These are phyloP conservation scores for Neurospora sp. DNA, from an alignment of 2,329 filamentous ascomycete species.

Conservation along the genomic window DNA sequence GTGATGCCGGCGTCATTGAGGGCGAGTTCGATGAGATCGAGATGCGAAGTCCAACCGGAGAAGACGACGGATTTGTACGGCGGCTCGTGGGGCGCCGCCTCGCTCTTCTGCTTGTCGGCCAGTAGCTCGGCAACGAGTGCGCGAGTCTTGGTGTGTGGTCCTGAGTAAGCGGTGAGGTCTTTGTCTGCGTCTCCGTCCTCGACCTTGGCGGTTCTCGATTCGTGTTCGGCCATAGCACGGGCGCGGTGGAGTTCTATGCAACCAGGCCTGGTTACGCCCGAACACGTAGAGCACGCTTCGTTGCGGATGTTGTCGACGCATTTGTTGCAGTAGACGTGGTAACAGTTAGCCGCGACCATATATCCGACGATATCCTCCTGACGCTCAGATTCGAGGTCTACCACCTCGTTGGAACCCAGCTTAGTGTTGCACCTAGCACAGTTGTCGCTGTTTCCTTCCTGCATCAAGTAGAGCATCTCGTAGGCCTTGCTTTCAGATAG, in stretches of 20 bases:
- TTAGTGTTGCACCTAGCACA: constrained; percentile 63
- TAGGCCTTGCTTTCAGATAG: constrained; percentile 67
- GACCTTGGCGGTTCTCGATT: constrained; percentile 38
- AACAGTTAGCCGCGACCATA: constrained; percentile 64
- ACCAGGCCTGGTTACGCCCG: constrained; percentile 32
- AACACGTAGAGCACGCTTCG: constrained; percentile 8
- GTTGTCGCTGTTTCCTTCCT: constrained; percentile 65
- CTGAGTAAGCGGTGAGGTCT: constrained; percentile 58
- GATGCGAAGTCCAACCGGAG: constrained; percentile 89
- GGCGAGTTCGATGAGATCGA: constrained; percentile 83
- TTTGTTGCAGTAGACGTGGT: constrained; percentile 68
- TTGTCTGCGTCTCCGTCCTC: constrained; percentile 45
- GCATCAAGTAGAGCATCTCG: constrained; percentile 75
- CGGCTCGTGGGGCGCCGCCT: constrained; percentile 49
- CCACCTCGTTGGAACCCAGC: constrained; percentile 45
- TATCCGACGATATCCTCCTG: constrained; percentile 60
- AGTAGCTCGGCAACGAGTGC: constrained; percentile 69
- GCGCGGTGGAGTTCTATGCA: constrained; percentile 60
- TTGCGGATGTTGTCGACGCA: constrained; percentile 41
- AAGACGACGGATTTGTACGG: constrained; percentile 93
- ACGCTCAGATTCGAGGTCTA: constrained; percentile 47
- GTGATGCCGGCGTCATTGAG: constrained; percentile 56
- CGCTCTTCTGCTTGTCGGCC: constrained; percentile 51
- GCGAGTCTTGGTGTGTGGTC: constrained; percentile 85
- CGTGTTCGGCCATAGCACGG: constrained; percentile 46